A percentile compares a stretch with the other conserved stretches of the same genome.
Evolutionary conservation across 1,139 yeast genomes (phyloP).

Genomic region (Geotrichum australiense): DNA sequence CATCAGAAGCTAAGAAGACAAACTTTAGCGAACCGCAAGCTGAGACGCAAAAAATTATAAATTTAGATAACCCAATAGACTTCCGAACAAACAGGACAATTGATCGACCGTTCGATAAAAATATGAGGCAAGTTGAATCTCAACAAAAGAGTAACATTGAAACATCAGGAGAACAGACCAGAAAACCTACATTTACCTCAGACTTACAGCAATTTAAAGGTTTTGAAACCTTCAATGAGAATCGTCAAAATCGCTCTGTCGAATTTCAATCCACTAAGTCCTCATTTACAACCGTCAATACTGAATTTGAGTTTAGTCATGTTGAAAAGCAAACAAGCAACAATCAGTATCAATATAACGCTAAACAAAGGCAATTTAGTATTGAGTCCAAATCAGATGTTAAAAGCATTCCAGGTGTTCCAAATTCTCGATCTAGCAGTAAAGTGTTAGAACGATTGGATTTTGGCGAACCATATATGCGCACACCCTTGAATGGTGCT

Average conservation of each 20-base stretch:
- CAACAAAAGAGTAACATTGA: no score
- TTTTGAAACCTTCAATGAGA: no score
- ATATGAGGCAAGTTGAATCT: no score
- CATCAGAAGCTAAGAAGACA: not conserved
- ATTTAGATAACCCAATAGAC: not conserved
- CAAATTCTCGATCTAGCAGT: not conserved
- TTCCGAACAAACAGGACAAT: not conserved
- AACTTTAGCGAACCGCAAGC: no score
- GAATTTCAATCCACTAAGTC: not conserved
- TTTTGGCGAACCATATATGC: slow-evolving; percentile 2
- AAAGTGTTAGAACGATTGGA: slow-evolving; percentile 2
- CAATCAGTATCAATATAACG: not conserved
- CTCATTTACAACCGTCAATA: not conserved
- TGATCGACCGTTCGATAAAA: not conserved
- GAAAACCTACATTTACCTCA: no score
- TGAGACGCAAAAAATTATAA: not conserved
- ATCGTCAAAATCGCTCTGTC: slow-evolving; percentile 1
- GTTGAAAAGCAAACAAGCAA: not conserved
- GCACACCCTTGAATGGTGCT: slow-evolving; percentile 1
- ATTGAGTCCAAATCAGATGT: not conserved
- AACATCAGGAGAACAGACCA: no score
- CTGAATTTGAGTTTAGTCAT: slow-evolving; percentile 3
- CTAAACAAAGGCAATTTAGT: not conserved
- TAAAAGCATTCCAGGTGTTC: not conserved
- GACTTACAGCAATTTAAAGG: no score